Evolutionary conservation across 345 rosid species (phyloP).

Genomic region (Excoecaria agallocha): DNA sequence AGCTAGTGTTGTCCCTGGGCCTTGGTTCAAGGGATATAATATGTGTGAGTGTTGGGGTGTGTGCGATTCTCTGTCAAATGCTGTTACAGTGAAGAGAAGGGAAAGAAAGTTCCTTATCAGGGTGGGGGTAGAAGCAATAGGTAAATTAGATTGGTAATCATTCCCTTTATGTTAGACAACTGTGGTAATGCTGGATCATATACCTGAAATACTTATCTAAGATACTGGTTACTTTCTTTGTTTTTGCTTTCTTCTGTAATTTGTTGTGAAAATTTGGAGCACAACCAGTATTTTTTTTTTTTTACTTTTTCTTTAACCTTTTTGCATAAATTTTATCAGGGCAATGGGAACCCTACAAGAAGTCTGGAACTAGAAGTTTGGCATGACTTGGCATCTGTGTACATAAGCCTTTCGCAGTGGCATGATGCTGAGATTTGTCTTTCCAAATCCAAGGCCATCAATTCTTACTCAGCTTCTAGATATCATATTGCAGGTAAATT

Average conservation of each 20-base stretch:
- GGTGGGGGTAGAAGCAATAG: background rate
- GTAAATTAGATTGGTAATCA: background rate
- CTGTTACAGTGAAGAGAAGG: background rate
- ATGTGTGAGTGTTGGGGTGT: background rate
- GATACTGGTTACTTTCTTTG: background rate
- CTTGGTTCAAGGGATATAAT: background rate
- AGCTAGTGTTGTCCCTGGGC: background rate
- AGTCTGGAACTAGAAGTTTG: conserved; percentile 65
- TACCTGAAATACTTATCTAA: background rate
- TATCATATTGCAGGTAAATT: conserved; percentile 52
- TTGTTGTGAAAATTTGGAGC: background rate
- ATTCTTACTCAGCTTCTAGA: conserved; percentile 49
- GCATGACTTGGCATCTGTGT: conserved; percentile 73
- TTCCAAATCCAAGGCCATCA: conserved; percentile 61
- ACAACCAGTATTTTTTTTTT: background rate
- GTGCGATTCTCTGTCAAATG: background rate
- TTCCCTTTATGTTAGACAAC: background rate
- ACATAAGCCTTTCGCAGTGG: conserved; percentile 61
- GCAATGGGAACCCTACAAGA: conserved; percentile 31
- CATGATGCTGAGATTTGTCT: conserved; percentile 77
- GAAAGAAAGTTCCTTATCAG: background rate
- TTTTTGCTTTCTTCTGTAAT: background rate
- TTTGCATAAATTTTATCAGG: conserved; percentile 31
- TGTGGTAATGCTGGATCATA: background rate
- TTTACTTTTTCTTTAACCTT: background rate